phyloP scores from a whole-genome alignment of 2,329 filamentous ascomycete genomes.

The Aspergillus nomiae region DNA sequence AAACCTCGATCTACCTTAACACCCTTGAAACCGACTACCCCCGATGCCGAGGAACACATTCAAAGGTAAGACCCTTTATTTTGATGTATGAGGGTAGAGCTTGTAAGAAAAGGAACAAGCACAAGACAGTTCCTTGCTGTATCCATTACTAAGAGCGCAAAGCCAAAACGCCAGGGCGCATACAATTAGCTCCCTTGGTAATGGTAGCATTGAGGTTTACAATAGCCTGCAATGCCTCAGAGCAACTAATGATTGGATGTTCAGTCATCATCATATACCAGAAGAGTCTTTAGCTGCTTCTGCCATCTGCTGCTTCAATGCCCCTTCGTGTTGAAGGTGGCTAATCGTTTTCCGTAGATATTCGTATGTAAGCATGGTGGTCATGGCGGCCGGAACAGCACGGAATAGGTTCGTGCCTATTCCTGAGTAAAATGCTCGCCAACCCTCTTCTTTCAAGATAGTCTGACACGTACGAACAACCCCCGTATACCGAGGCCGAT shows the following conservation, averaged over 20 bases:
- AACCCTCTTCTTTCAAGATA: constrained; percentile 88
- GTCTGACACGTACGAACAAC: constrained; percentile 79
- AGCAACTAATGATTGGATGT: neutral
- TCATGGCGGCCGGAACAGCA: constrained; percentile 91
- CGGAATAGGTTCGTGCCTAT: constrained; percentile 98
- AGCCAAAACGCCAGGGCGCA: neutral
- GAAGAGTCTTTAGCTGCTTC: constrained; percentile 19
- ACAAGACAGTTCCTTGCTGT: neutral
- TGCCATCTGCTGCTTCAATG: constrained; percentile 27
- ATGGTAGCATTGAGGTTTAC: neutral
- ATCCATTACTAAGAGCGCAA: neutral
- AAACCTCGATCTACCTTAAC: constrained; percentile 4
- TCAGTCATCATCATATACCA: constrained; percentile 21
- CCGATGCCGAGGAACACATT: constrained; percentile 7
- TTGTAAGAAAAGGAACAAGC: neutral
- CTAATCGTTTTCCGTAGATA: constrained; percentile 62
- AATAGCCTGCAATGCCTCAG: neutral
- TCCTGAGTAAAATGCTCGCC: constrained; percentile 94
- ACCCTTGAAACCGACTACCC: constrained; percentile 6
- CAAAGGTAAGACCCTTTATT: neutral
- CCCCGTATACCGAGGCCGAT: constrained; percentile 67
- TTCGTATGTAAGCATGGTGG: constrained; percentile 97
- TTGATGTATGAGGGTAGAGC: neutral
- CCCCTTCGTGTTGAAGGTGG: constrained; percentile 57
- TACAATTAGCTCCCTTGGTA: neutral